Conservation (phyloP, 306 rosid species). For the Cotoneaster glaucophyllus region DNA sequence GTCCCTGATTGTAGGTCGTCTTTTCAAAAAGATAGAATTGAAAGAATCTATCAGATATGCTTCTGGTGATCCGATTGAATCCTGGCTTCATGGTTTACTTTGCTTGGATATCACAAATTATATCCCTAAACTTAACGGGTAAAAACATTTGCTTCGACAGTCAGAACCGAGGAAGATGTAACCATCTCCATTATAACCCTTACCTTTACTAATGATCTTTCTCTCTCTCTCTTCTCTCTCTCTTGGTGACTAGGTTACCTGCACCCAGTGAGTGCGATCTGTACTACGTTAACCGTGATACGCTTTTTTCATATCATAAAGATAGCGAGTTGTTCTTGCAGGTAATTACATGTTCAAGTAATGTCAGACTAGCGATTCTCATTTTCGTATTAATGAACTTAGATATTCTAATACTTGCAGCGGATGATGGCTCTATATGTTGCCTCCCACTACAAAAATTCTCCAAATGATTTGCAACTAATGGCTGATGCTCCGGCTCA, state of each 20-base stretch:
- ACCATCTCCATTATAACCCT: constrained; percentile 5
- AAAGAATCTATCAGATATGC: constrained; percentile 92
- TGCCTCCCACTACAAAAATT: constrained; percentile 95
- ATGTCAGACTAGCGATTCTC: not conserved
- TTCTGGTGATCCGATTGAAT: constrained; percentile 82
- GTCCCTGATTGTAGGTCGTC: constrained; percentile 47
- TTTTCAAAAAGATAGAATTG: constrained; percentile 77
- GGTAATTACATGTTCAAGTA: constrained; percentile 34
- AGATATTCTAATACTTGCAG: constrained; percentile 44
- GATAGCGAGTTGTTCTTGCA: constrained; percentile 94
- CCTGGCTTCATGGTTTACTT: constrained; percentile 80
- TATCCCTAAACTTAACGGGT: constrained; percentile 77
- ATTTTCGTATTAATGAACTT: constrained; percentile 4
- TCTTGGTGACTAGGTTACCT: constrained; percentile 58
- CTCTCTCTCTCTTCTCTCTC: not conserved
- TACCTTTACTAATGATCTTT: constrained; percentile 8
- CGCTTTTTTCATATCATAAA: constrained; percentile 86
- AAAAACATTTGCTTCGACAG: constrained; percentile 11
- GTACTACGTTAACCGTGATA: constrained; percentile 91
- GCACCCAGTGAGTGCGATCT: constrained; percentile 77
- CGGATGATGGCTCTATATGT: constrained; percentile 98
- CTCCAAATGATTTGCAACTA: constrained; percentile 93
- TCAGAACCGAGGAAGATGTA: constrained; percentile 2
- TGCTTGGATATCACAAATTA: constrained; percentile 80
- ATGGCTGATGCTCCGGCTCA: constrained; percentile 99